Evolutionary conservation across 257 asterid genomes (phyloP).

Genomic region (Galeopsis tetrahit): DNA sequence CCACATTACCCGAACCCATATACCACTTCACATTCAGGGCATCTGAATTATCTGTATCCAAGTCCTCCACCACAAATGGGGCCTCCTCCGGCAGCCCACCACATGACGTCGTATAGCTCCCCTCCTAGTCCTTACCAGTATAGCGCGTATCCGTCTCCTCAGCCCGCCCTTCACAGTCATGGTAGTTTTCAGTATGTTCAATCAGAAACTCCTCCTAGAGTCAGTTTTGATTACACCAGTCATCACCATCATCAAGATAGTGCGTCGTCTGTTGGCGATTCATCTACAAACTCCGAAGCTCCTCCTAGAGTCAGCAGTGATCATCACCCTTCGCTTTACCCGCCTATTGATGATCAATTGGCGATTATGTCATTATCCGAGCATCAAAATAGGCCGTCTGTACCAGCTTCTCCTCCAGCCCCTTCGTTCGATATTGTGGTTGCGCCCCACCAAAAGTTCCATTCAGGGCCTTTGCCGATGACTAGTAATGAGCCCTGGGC

Average conservation of each 20-base stretch:
- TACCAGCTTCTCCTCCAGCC: slow-evolving; percentile 56
- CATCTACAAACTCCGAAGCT: slow-evolving; percentile 38
- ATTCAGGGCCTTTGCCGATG: slow-evolving; percentile 60
- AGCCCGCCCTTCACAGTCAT: slow-evolving; percentile 41
- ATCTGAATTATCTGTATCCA: slow-evolving; percentile 44
- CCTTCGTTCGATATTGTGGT: slow-evolving; percentile 43
- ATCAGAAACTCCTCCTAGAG: slow-evolving; percentile 45
- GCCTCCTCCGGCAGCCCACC: slow-evolving; percentile 46
- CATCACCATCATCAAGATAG: slow-evolving; percentile 50
- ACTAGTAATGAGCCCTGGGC: slow-evolving; percentile 47
- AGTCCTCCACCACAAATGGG: slow-evolving; percentile 42
- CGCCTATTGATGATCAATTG: slow-evolving; percentile 70
- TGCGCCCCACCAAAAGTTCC: slow-evolving; percentile 47
- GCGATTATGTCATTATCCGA: slow-evolving; percentile 60
- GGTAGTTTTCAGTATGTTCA: slow-evolving; percentile 57
- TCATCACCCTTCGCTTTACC: slow-evolving; percentile 59
- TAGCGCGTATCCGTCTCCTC: slow-evolving; percentile 56
- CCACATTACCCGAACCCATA: slow-evolving; percentile 63
- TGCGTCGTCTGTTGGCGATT: slow-evolving; percentile 41
- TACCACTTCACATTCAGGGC: slow-evolving; percentile 46
- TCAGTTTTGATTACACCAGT: slow-evolving; percentile 31
- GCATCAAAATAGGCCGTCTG: slow-evolving; percentile 44
- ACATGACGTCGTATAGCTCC: slow-evolving; percentile 45
- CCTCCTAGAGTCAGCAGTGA: slow-evolving; percentile 31
- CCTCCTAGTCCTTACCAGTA: slow-evolving; percentile 46